Evolutionary conservation across 2,329 filamentous ascomycete genomes (phyloP), one percentile per base, ranked within the genome.

Genomic region (Fusarium sp.): DNA sequence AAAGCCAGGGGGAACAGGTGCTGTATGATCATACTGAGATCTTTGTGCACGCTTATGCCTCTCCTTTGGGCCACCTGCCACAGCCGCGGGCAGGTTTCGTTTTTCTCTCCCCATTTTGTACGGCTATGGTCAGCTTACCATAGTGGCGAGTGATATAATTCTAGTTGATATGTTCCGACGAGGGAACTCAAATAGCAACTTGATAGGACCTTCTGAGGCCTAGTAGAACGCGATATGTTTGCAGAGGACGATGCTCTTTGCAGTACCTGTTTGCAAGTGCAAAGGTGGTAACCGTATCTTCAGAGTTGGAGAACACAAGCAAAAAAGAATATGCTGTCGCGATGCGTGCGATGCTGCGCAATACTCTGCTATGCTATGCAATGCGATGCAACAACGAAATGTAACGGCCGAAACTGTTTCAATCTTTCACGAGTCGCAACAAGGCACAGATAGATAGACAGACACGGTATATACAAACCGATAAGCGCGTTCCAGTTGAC

Each of bases 31-130:
- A 71, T 76, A 79, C 73, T 79, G 80, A 44, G 78, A 75, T 68
- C 78, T 78, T 56, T 78, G 76, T 55, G 75, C 71, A 68, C 79
- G 79, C 66, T 72, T 82, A 70, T 81, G 81, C 71, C 78, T 77
- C 68, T 82, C 81, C 66, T 82, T 83, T 60, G 81, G 72, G 59
- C 81, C 79, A 61, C 78, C 77, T 56, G 71, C 75, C 57, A 78
- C 77, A 59, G 76, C 72, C 60, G 76, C 75, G 60, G 78, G 78
- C 68, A 79, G 62, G 69, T 74, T 78, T 75, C 81, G 77, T 72
- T 81, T 83, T 75, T 78, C 78, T 76, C 78, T 81, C 66, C 77
- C 82, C 82, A 83, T 83, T 71, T 77, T 72, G 69, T 45, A 66
- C 65, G 63, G 59, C 68, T 69, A 57, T 74, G 61, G 70, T 77